Base-by-base conservation (phyloP, 1,139 yeast species). In the Kodamaea anthophila region DNA sequence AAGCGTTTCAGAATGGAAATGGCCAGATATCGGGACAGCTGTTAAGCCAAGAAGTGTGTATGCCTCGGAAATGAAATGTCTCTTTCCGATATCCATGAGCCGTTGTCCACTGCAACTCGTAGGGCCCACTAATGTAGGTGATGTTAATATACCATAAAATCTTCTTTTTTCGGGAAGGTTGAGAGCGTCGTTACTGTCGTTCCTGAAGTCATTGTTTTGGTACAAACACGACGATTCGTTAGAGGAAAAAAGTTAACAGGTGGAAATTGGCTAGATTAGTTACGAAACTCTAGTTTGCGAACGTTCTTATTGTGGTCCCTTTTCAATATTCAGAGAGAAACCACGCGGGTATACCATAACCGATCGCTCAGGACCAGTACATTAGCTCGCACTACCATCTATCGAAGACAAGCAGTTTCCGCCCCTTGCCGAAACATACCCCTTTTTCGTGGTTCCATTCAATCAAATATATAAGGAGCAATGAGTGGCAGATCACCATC, bases 401-500 rank as follows among this genome's bases (percentile, higher is more conserved):
- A 15, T 6, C 8, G 5, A 4, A 9, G 12, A 10, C 11, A 19
- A 8, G 11, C 15, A 16, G 21, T 18, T 18, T 24, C 27, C 27
- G 27, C 27, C 19, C 21, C 15, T 18, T 24, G 18, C 27, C 27
- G 27, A 18, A 24, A 18, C n/a, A 16, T 15, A 24, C 12, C 21
- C 21, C 11, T 24, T 24, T 24, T 16, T 9, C 10, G 6, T 10
- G 26, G 20, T 16, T 11, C 10, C 13, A 15, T 3, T 9, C 15
- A n/a, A 24, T 18, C n/a, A 13, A n/a, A 21, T n/a, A 7, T 14
- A 18, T 5, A 12, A 11, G 9, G 5, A 32, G 24, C 46, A 32
- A 70, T 70, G 76, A 65, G 77, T 40, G 73, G 71, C 33, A 72
- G 77, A 64, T 43, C 47, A 30, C 76, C 78, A 27, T 73, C 85